A percentile compares a stretch with the other conserved stretches of the same genome.
phyloP scores from a whole-genome alignment of 148 eudicot genomes.

The Talinum fruticosum region DNA sequence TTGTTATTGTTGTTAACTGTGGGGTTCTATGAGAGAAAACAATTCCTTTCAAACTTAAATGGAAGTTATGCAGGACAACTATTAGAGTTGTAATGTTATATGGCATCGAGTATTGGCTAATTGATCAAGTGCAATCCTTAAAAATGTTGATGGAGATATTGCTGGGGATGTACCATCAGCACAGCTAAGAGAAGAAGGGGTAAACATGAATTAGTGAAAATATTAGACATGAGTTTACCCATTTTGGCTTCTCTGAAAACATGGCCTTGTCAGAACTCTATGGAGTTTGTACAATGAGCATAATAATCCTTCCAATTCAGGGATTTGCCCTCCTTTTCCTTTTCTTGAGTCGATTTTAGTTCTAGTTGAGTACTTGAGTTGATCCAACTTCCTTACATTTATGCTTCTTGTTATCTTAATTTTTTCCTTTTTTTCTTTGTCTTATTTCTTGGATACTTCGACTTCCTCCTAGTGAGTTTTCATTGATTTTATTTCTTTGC shows the following conservation, averaged over 20 bases:
- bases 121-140: neutral
- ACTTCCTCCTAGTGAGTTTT: neutral
- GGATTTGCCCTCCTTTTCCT: neutral
- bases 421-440: neutral
- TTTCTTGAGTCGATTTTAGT: neutral
- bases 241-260: neutral
- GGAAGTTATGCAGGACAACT: neutral
- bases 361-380: too few species aligned
- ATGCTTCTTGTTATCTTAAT: neutral
- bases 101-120: neutral
- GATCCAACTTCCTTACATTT: neutral
- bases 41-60: neutral
- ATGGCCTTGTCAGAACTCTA: too few species aligned
- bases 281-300: neutral
- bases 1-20: too few species aligned
- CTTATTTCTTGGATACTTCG: neutral
- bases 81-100: neutral
- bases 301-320: neutral
- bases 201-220: neutral
- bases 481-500: neutral
- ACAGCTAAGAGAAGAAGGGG: neutral
- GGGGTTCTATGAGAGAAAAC: neutral
- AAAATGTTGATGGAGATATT: neutral
- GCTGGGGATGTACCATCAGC: neutral
- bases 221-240: neutral